Evolutionary conservation across 768 basidiomycete genomes (phyloP), one percentile per base, ranked within the genome.

Genomic region (Cubamyces sp.): DNA sequence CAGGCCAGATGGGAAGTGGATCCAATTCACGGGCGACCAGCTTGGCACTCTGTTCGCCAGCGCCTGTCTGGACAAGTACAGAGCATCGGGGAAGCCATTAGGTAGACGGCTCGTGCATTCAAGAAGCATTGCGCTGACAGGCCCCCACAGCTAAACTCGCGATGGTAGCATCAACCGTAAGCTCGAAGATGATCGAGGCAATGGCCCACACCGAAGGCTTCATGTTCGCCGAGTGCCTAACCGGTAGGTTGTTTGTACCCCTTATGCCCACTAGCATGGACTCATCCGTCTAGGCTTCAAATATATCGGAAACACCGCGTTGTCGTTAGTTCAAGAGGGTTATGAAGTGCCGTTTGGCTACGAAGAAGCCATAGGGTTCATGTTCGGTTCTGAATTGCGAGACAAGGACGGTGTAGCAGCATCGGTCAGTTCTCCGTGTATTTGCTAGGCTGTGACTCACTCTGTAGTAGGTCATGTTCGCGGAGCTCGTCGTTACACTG

Each of bases 321-420:
- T 92, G 39, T 75, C 79, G 52, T 81, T 94, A 16, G 86, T 82
- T 15, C 70, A 76, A 45, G 75, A 85, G 41, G 93, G 92, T 1
- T 91, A 83, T 68, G 82, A 87, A 43, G 75, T 76, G 11, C 84
- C 83, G 0, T 94, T 95, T 68, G 92, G 88, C 11, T 96, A 96
- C 69, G 94, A 96, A 70, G 94, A 96, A 74, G 94, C 94, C 1
- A 94, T 96, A 57, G 94, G 94, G 3, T 96, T 84, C 70, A 94
- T 94, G 92, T 87, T 93, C 73, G 91, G 91, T 26, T 77, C 83
- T 15, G 78, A 86, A 26, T 84, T 95, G 66, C 81, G 90, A 39
- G 94, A 96, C 72, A 96, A 96, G 71, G 94, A 96, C 70, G 94
- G 94, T 2, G 84, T 96, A 54, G 83, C 90, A 52, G 92, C 92